These are phyloP conservation scores for Penicillium brevicompactum DNA, from an alignment of 2,329 filamentous ascomycete species.

Conservation along the genomic window DNA sequence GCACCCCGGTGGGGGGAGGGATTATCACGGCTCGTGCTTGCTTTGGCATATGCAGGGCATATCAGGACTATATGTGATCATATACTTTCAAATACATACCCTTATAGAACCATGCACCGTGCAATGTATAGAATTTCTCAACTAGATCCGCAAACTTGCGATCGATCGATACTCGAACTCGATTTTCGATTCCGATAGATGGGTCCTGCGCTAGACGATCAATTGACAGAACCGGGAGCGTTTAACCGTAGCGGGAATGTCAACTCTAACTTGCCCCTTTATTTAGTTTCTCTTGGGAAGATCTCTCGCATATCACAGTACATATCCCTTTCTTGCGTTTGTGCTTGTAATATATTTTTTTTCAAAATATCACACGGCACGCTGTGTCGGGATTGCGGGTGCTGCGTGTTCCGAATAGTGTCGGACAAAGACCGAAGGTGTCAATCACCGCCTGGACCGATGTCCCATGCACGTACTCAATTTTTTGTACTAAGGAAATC, in stretches of 20 bases:
- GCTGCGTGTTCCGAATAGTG: no score
- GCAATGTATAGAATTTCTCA: neutral
- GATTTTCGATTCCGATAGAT: constrained; percentile 14
- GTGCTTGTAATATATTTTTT: no score
- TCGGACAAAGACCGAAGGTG: no score
- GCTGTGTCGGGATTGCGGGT: no score
- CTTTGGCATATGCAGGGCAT: no score
- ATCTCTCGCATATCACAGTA: neutral
- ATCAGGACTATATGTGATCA: neutral
- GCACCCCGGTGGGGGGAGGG: neutral
- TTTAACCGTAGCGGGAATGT: constrained; percentile 2
- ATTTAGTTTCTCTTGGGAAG: neutral
- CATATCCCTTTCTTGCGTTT: no score
- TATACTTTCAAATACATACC: neutral
- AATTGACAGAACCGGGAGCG: constrained; percentile 2
- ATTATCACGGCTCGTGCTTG: neutral
- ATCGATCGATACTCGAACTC: constrained; percentile 23
- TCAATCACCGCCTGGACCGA: no score
- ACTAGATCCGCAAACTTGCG: constrained; percentile 12
- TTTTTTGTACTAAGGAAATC: no score
- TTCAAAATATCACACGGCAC: no score
- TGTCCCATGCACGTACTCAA: no score
- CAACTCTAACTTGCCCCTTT: constrained; percentile 3
- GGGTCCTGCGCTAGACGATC: constrained; percentile 13
- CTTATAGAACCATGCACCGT: neutral